phyloP scores from a whole-genome alignment of 2,329 filamentous ascomycete species.

The Pseudogymnoascus sp. region DNA sequence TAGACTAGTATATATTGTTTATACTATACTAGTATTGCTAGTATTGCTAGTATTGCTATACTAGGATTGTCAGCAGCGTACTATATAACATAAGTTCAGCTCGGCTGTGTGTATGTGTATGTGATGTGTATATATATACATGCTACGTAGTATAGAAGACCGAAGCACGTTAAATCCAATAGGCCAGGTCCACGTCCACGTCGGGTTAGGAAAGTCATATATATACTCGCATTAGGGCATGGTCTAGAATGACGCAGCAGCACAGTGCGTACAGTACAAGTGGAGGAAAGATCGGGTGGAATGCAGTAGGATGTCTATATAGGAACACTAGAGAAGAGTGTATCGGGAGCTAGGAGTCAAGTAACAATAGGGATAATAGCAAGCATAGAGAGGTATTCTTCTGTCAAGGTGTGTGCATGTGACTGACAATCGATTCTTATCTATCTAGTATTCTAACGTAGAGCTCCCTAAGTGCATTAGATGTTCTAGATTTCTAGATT shows the following conservation, averaged over 20 bases:
- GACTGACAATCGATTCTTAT: background rate
- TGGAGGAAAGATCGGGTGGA: background rate
- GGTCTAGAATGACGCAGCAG: background rate
- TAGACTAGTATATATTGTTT: background rate
- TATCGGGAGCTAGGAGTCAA: background rate
- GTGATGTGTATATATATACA: background rate
- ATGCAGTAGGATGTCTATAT: background rate
- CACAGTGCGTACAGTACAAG: background rate
- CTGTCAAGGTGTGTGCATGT: background rate
- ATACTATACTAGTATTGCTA: background rate
- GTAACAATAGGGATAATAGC: background rate
- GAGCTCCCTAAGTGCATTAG: background rate
- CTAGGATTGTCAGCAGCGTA: background rate
- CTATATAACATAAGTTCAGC: background rate
- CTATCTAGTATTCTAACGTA: background rate
- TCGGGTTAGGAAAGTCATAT: background rate
- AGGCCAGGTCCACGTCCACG: background rate
- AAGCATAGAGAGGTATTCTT: background rate
- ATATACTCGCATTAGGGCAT: slow-evolving; percentile 5
- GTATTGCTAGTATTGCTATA: too few species aligned
- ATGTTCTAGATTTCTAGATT: background rate
- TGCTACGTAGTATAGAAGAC: background rate
- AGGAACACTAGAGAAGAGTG: background rate
- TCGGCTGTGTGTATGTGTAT: background rate
- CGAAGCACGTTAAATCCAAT: background rate